phyloP scores from a whole-genome alignment of 2,329 filamentous ascomycete genomes.

The Xylariaceae sp. region DNA sequence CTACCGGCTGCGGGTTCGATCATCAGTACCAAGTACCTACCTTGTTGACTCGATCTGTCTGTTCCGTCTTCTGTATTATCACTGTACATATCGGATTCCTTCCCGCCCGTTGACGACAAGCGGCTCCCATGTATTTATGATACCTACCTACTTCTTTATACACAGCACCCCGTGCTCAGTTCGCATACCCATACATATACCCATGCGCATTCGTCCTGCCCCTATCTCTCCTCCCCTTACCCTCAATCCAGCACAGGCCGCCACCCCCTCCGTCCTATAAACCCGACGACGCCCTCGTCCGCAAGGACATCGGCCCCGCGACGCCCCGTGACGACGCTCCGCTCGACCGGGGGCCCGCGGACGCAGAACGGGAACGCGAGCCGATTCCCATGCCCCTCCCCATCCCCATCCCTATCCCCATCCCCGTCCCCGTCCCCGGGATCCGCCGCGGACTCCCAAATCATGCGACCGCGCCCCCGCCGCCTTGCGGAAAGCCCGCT shows the following conservation, averaged over 20 bases:
- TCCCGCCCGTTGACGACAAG: not conserved
- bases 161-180: no score
- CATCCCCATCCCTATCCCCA: not conserved
- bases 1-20: not conserved
- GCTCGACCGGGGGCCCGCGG: slow-evolving; percentile 60
- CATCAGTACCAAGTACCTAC: no score
- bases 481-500: slow-evolving; percentile 56
- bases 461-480: slow-evolving; percentile 57
- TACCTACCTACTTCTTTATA: no score
- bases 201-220: no score
- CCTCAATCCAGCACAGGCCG: slow-evolving; percentile 45
- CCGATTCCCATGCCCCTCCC: slow-evolving; percentile 17
- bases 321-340: slow-evolving; percentile 68
- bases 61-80: not conserved
- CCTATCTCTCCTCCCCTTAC: not conserved
- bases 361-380: slow-evolving; percentile 63
- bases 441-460: no score
- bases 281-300: slow-evolving; percentile 63
- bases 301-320: slow-evolving; percentile 59
- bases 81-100: no score
- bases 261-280: slow-evolving; percentile 64
- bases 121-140: not conserved
- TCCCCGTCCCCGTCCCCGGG: slow-evolving; percentile 3
- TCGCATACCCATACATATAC: no score
- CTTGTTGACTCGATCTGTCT: no score